Conservation (phyloP, 176 grass and related monocot species). For the bread wheat (Triticum aestivum) region IWGSC_CS_RefSeq_v2.1 NC_057806.1:466479737-466480236, state of each 20-base stretch:
- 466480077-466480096: not conserved
- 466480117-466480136: conserved; percentile 4
- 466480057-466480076: not conserved
- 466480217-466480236: not conserved
- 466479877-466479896: conserved; percentile 28
- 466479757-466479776: not conserved
- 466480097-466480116: not conserved
- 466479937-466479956: not conserved
- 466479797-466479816: not conserved
- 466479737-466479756: conserved; percentile 25
- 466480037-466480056: conserved; percentile 18
- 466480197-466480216: not conserved
- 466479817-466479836: conserved; percentile 13
- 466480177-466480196: not conserved
- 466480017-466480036: conserved; percentile 21
- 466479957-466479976: conserved; percentile 17
- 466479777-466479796: conserved; percentile 15
- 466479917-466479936: not conserved
- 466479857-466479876: conserved; percentile 21
- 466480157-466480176: not conserved
- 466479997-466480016: not conserved
- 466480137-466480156: conserved; percentile 7
- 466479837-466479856: conserved; percentile 4
- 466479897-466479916: not conserved
- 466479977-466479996: conserved; percentile 32